Percentiles rank a stretch among this genome's conserved stretches.
Conservation (phyloP, 306 rosid genomes). For the Geum urbanum region DNA sequence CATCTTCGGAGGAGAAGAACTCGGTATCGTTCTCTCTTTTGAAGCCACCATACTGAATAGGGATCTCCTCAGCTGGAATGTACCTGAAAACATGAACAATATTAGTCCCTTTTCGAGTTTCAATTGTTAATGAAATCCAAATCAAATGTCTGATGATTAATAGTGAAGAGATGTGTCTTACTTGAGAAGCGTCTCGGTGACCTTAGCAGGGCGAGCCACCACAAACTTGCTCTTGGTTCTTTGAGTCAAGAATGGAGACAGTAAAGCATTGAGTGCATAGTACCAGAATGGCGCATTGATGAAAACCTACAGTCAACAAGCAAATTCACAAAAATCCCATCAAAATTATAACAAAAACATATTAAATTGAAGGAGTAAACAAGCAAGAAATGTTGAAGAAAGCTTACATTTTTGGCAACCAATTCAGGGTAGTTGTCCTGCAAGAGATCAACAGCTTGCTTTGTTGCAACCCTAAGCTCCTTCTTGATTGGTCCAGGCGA, state of each 20-base stretch:
- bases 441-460: conserved; percentile 67
- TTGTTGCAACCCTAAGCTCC: conserved; percentile 70
- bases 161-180: conserved; percentile 7
- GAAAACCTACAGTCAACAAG: conserved; percentile 43
- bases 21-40: conserved; percentile 36
- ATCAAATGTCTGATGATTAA: not conserved
- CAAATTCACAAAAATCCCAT: conserved; percentile 1
- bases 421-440: conserved; percentile 95
- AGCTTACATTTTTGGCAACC: conserved; percentile 74
- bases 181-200: conserved; percentile 47
- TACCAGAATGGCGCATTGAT: conserved; percentile 96
- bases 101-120: not conserved
- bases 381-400: not conserved
- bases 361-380: not conserved
- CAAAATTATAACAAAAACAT: not conserved
- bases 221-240: conserved; percentile 71
- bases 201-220: conserved; percentile 44
- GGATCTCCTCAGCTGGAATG: conserved; percentile 44
- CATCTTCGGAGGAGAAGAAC: conserved; percentile 31
- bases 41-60: conserved; percentile 44
- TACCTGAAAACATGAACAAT: conserved; percentile 17
- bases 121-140: not conserved
- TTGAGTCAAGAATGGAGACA: conserved; percentile 77
- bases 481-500: conserved; percentile 70
- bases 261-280: conserved; percentile 67